Conservation (phyloP, 2,329 filamentous ascomycete species). For the Diaporthe sp. region DNA sequence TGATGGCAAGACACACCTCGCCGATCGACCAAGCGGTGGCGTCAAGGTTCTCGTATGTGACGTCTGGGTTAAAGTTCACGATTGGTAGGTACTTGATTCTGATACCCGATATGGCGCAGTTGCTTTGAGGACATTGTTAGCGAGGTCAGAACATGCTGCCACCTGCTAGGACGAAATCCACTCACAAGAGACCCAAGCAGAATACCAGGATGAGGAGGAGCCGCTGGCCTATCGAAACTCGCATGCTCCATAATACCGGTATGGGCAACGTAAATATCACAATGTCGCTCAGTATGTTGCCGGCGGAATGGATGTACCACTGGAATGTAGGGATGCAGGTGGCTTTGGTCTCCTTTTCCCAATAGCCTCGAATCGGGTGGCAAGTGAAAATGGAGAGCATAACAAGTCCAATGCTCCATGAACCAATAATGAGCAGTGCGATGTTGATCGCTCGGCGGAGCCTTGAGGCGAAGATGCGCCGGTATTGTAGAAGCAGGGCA, state of each 20-base stretch:
- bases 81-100: conserved; percentile 27
- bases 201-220: conserved; percentile 17
- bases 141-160: neutral
- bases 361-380: conserved; percentile 2
- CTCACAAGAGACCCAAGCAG: conserved; percentile 30
- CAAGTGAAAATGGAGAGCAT: conserved; percentile 31
- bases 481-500: conserved; percentile 27
- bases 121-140: neutral
- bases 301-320: conserved; percentile 32
- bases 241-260: conserved; percentile 12
- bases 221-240: conserved; percentile 6
- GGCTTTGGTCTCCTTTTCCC: neutral
- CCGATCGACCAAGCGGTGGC: neutral
- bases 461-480: conserved; percentile 22
- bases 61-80: neutral
- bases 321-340: conserved; percentile 10
- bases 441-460: conserved; percentile 8
- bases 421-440: neutral
- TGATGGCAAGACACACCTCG: conserved; percentile 18
- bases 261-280: conserved; percentile 21
- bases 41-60: conserved; percentile 28
- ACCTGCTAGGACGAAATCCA: neutral
- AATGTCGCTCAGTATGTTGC: conserved; percentile 26
- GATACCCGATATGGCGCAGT: conserved; percentile 16
- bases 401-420: conserved; percentile 26